phyloP scores from a whole-genome alignment of 352 stramenopile genomes.

The Phytopythium helicoides region DNA sequence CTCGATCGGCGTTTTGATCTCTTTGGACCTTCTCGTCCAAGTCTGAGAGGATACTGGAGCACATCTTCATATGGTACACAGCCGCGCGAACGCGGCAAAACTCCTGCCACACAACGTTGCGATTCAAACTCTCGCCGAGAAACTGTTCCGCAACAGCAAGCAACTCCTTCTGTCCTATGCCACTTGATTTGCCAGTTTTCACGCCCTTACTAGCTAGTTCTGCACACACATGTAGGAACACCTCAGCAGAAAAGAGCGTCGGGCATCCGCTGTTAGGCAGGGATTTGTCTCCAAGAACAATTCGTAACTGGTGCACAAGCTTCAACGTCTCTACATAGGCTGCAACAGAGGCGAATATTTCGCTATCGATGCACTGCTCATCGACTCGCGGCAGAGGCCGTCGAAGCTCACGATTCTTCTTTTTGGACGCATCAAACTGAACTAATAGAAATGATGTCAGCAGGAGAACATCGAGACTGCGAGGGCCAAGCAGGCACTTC shows the following conservation, averaged over 20 bases:
- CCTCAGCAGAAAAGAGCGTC: slow-evolving; percentile 62
- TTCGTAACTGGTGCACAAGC: slow-evolving; percentile 47
- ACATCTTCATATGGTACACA: slow-evolving; percentile 17
- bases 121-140: slow-evolving; percentile 13
- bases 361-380: slow-evolving; percentile 46
- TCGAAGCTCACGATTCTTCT: slow-evolving; percentile 8
- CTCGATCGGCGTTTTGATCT: background rate
- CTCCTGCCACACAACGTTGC: slow-evolving; percentile 24
- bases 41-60: background rate
- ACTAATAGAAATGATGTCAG: slow-evolving; percentile 52
- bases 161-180: background rate
- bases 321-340: slow-evolving; percentile 57
- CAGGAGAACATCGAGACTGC: slow-evolving; percentile 49
- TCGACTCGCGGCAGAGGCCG: slow-evolving; percentile 15
- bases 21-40: background rate
- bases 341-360: slow-evolving; percentile 38
- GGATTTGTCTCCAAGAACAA: slow-evolving; percentile 45
- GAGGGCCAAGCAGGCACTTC: slow-evolving; percentile 30
- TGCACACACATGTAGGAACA: slow-evolving; percentile 53
- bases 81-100: slow-evolving; percentile 25
- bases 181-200: background rate
- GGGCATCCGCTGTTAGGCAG: slow-evolving; percentile 32
- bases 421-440: slow-evolving; percentile 26
- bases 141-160: slow-evolving; percentile 16
- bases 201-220: background rate